These are phyloP conservation scores for Malus sieversii DNA, from an alignment of 306 rosid species.

Conservation along the genomic window DNA sequence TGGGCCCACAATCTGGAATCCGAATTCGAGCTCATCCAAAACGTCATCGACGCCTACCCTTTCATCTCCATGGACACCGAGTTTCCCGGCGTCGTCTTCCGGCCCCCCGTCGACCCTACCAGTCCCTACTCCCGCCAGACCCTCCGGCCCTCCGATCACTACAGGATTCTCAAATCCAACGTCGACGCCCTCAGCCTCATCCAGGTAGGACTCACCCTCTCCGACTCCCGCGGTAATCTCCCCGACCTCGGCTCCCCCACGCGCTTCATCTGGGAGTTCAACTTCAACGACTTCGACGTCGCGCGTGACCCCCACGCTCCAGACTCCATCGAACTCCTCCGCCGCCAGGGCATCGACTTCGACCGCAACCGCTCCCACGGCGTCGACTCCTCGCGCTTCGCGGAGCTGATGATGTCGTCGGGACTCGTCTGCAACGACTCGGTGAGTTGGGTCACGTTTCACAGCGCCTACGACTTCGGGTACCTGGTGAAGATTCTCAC, in stretches of 20 bases:
- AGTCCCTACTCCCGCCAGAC: slow-evolving; percentile 3
- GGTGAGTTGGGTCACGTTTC: slow-evolving; percentile 64
- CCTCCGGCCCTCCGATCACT: slow-evolving; percentile 49
- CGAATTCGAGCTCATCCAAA: slow-evolving; percentile 37
- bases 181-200: slow-evolving; percentile 73
- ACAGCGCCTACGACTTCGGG: slow-evolving; percentile 66
- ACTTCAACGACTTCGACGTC: slow-evolving; percentile 55
- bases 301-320: slow-evolving; percentile 46
- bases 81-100: slow-evolving; percentile 53
- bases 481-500: slow-evolving; percentile 55
- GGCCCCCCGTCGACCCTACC: slow-evolving; percentile 11
- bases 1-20: slow-evolving; percentile 55
- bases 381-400: slow-evolving; percentile 28
- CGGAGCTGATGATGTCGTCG: slow-evolving; percentile 47
- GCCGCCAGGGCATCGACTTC: slow-evolving; percentile 63
- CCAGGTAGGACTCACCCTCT: slow-evolving; percentile 68
- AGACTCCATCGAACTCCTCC: slow-evolving; percentile 52
- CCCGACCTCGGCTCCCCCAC: slow-evolving; percentile 38
- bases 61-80: slow-evolving; percentile 75
- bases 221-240: slow-evolving; percentile 57
- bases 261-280: slow-evolving; percentile 66
- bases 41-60: slow-evolving; percentile 32
- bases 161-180: slow-evolving; percentile 49
- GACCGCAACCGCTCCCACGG: slow-evolving; percentile 33
- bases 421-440: slow-evolving; percentile 50